Evolutionary conservation across 2,329 filamentous ascomycete species (phyloP).

Genomic region (Zelopaecilomyces penicillatus): DNA sequence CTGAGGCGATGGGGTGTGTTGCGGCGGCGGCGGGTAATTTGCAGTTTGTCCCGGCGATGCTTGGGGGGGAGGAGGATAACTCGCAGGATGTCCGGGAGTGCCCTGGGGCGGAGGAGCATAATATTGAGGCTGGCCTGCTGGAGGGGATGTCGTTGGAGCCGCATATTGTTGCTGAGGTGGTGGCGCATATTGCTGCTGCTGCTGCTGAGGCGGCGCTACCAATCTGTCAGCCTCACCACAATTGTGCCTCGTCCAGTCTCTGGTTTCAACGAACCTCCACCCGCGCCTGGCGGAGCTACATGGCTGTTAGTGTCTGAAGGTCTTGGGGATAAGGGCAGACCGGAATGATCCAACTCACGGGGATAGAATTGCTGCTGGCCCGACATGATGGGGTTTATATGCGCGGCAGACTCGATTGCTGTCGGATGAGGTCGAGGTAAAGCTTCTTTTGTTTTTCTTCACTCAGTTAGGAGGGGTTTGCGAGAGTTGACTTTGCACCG

Average conservation of each 20-base stretch:
- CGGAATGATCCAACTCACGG: constrained; percentile 26
- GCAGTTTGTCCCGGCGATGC: constrained; percentile 10
- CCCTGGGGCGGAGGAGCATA: constrained; percentile 27
- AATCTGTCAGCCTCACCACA: neutral
- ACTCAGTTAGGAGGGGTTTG: no score
- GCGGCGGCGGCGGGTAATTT: constrained; percentile 23
- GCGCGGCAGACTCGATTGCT: no score
- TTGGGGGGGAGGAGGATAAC: constrained; percentile 22
- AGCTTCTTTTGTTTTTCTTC: no score
- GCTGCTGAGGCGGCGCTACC: constrained; percentile 12
- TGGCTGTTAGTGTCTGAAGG: constrained; percentile 10
- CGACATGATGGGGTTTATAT: constrained; percentile 25
- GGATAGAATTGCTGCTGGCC: constrained; percentile 37
- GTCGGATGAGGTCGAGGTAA: no score
- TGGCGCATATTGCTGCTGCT: constrained; percentile 15
- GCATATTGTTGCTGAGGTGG: constrained; percentile 34
- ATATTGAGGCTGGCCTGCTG: constrained; percentile 36
- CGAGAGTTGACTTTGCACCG: no score
- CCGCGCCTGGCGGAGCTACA: constrained; percentile 33
- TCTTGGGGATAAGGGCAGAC: neutral
- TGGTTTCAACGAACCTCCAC: constrained; percentile 18
- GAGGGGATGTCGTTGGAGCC: constrained; percentile 39
- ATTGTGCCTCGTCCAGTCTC: constrained; percentile 1
- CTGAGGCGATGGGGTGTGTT: constrained; percentile 24
- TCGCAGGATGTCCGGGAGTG: constrained; percentile 7